Percentiles rank a stretch among this genome's conserved stretches.
phyloP scores from a whole-genome alignment of 2,329 filamentous ascomycete genomes.

The Decorospora gaudefroyi region DNA sequence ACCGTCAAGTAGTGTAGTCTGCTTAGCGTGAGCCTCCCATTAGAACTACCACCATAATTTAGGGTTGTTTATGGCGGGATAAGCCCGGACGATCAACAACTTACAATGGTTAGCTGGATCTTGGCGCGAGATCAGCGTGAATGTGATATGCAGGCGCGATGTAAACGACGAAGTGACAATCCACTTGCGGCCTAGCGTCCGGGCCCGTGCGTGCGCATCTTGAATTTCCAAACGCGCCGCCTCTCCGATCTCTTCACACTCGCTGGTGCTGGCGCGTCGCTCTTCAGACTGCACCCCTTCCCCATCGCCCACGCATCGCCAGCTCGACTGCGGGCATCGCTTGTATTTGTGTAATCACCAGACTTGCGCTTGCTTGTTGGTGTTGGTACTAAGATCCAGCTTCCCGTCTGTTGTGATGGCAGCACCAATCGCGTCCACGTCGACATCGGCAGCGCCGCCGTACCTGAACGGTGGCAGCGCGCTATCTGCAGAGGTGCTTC shows the following conservation, averaged over 20 bases:
- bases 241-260: constrained; percentile 8
- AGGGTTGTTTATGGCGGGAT: too few species aligned
- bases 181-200: constrained; percentile 24
- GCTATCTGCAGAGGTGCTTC: constrained; percentile 45
- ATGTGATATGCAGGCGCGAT: too few species aligned
- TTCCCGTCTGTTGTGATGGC: constrained; percentile 26
- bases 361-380: constrained; percentile 18
- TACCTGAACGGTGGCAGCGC: constrained; percentile 42
- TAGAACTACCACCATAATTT: not conserved
- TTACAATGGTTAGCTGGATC: too few species aligned
- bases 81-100: too few species aligned
- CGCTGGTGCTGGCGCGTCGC: constrained; percentile 18
- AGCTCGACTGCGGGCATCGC: constrained; percentile 28
- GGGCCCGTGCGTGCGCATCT: constrained; percentile 13
- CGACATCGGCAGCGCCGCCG: constrained; percentile 35
- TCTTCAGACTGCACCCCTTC: constrained; percentile 33
- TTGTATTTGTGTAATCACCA: constrained; percentile 36
- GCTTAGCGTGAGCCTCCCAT: not conserved
- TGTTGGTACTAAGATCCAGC: constrained; percentile 25
- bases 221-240: constrained; percentile 17
- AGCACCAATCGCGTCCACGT: constrained; percentile 36
- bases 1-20: constrained; percentile 1
- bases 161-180: constrained; percentile 8
- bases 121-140: too few species aligned
- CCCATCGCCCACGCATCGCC: constrained; percentile 25